These are phyloP conservation scores for Cystobasidium tubakii DNA, from an alignment of 768 basidiomycete species.

Conservation along the genomic window DNA sequence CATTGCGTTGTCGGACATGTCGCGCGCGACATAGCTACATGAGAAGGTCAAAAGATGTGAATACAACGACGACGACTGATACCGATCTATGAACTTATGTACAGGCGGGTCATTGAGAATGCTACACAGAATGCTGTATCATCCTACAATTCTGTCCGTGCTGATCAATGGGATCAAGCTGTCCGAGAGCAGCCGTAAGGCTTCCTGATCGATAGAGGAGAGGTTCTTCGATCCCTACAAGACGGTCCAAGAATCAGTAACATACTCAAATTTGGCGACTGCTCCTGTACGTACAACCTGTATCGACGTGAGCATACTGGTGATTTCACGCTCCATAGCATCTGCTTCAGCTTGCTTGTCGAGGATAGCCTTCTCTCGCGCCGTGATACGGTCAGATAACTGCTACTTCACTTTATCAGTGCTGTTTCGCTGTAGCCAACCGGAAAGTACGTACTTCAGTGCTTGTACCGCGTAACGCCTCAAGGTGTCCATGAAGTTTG, in stretches of 20 bases:
- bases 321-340: constrained; percentile 22
- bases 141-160: constrained; percentile 14
- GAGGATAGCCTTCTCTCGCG: neutral
- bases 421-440: neutral
- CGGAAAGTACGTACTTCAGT: neutral
- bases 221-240: constrained; percentile 18
- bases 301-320: constrained; percentile 11
- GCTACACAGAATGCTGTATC: no score
- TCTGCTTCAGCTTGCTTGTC: constrained; percentile 10
- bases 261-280: neutral
- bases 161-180: constrained; percentile 6
- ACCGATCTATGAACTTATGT: no score
- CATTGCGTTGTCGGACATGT: no score
- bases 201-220: constrained; percentile 4
- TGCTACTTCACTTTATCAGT: neutral
- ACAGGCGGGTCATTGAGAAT: no score
- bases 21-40: no score
- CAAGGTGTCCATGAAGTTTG: constrained; percentile 19
- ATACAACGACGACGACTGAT: neutral
- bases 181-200: neutral
- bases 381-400: neutral
- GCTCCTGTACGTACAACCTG: neutral
- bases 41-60: no score
- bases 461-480: neutral
- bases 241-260: constrained; percentile 1